phyloP scores from a whole-genome alignment of 495 filamentous ascomycete genomes.

The Aeminium ludgeri region DNA sequence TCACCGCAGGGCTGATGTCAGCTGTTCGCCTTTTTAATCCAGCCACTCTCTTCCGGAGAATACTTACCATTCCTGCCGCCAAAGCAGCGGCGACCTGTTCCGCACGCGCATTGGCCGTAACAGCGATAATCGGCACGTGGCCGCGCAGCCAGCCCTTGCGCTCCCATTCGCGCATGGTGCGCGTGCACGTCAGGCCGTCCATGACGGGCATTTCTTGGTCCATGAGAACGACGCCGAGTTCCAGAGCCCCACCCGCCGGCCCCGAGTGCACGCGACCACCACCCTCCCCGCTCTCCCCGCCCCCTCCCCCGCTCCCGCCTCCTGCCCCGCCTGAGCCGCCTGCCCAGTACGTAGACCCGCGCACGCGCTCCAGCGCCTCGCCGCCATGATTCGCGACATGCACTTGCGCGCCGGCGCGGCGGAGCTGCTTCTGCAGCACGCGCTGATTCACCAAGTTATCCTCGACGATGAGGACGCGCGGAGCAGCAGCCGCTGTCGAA shows the following conservation, averaged over 20 bases:
- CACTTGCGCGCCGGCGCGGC: slow-evolving; percentile 44
- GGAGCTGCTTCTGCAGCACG: slow-evolving; percentile 47
- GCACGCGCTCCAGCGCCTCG: slow-evolving; percentile 50
- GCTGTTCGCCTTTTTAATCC: not conserved
- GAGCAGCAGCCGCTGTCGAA: no score
- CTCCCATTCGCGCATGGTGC: slow-evolving; percentile 48
- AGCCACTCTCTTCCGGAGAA: not conserved
- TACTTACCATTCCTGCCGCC: slow-evolving; percentile 49
- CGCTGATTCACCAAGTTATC: slow-evolving; percentile 66
- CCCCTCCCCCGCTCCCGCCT: no score
- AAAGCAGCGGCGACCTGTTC: slow-evolving; percentile 51
- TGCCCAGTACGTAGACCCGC: slow-evolving; percentile 20
- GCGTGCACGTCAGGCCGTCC: slow-evolving; percentile 56
- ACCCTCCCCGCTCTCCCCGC: not conserved
- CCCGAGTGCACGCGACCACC: no score
- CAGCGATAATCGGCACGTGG: slow-evolving; percentile 58
- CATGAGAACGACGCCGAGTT: slow-evolving; percentile 55
- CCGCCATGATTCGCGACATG: slow-evolving; percentile 56
- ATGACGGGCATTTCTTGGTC: slow-evolving; percentile 79
- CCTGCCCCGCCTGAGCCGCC: no score
- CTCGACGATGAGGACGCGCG: slow-evolving; percentile 55
- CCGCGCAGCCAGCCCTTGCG: slow-evolving; percentile 29
- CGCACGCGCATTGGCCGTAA: slow-evolving; percentile 55
- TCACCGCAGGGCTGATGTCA: not conserved
- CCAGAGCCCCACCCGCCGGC: slow-evolving; percentile 23